phyloP scores from a whole-genome alignment of 2,329 filamentous ascomycete species.

The Venturia nashicola region DNA sequence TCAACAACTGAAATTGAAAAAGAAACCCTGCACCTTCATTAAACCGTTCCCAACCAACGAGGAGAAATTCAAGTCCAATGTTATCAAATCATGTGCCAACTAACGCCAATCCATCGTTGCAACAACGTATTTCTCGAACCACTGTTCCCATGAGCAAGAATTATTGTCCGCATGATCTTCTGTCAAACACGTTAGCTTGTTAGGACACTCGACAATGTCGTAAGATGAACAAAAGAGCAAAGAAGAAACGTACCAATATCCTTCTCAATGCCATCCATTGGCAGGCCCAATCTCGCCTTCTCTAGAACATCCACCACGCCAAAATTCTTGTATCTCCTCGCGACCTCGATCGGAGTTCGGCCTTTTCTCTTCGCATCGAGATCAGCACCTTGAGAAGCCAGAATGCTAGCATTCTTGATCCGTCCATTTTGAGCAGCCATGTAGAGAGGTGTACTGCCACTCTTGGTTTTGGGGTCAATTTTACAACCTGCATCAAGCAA shows the following conservation, averaged over 20 bases:
- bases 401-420: neutral
- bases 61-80: too few species aligned
- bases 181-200: neutral
- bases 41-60: too few species aligned
- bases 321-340: neutral
- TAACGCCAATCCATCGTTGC: neutral
- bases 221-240: neutral
- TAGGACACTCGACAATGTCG: neutral
- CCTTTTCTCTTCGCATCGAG: conserved; percentile 1
- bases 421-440: neutral
- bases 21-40: too few species aligned
- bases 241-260: neutral
- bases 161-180: neutral
- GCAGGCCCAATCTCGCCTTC: neutral
- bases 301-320: neutral
- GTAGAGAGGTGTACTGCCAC: neutral
- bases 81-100: neutral
- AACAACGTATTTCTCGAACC: conserved; percentile 4
- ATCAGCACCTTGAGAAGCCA: neutral
- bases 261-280: neutral
- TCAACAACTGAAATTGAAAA: neutral
- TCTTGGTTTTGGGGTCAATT: neutral
- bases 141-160: neutral
- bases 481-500: neutral
- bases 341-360: neutral